Evolutionary conservation across 176 grass and related monocot genomes (phyloP), one percentile per base, ranked within the genome.

Genomic region (Calamus simplicifolius): DNA sequence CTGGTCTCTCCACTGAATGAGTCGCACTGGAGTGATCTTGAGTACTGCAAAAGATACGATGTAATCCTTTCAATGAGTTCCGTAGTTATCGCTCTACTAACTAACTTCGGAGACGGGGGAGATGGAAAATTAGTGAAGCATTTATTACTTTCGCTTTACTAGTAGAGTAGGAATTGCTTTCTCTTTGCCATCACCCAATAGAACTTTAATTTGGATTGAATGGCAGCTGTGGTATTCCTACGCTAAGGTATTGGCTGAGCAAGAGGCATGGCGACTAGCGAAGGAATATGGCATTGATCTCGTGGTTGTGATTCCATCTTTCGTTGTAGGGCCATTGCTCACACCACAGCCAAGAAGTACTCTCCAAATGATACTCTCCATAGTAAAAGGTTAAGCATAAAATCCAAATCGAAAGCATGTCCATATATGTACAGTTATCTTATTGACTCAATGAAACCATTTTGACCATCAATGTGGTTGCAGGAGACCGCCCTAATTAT

Each of bases 151-250:
- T 43, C 13, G 10, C 0, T 12, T 23, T 43, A 43, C 12, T 3
- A 10, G 35, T 13, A 43, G 35, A 12, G 35, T 43, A 13, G 35
- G 35, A 13, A 43, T 43, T 13, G 2, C 2, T 13, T 12, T 13
- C 12, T 10, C 8, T 35, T 35, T 7, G 6, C 10, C 8, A 43
- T 12, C 12, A 2, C 35, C 7, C 8, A 7, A 43, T 43, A 2
- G 8, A 10, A 43, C 12, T 43, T 43, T 7, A 43, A 12, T 43
- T 13, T 43, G 35, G 21, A 23, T 27, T 27, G 23, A 29, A 60
- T 16, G n/a, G 57, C 75, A 88, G 85, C 69, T 95, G 14, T 95
- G 89, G 89, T 95, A 95, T 65, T 81, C 85, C 1, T 95, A 95
- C 31, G 81, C 89, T 0, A 95, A 95, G 79, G 85, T 81, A 56